Percentiles rank a stretch among this genome's conserved stretches.
phyloP scores from a whole-genome alignment of 2,329 filamentous ascomycete species.

The Xylariaceae sp. region DNA sequence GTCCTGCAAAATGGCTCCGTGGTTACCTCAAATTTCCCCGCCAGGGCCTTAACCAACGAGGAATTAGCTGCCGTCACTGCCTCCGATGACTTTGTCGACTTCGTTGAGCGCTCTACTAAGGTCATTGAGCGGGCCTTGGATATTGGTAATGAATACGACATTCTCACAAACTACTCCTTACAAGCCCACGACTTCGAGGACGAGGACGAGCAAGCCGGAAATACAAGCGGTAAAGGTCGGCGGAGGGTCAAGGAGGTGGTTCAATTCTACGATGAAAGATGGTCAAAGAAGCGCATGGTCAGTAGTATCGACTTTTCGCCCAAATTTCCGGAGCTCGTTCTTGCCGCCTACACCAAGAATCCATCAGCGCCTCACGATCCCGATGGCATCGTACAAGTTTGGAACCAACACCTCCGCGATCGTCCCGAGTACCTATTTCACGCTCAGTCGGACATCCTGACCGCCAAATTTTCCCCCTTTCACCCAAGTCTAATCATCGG shows the following conservation, averaged over 20 bases:
- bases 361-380: constrained; percentile 91
- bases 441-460: constrained; percentile 90
- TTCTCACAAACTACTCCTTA: constrained; percentile 88
- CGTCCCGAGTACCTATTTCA: constrained; percentile 96
- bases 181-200: constrained; percentile 72
- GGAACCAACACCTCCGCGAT: constrained; percentile 93
- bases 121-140: constrained; percentile 94
- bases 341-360: constrained; percentile 97
- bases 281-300: constrained; percentile 97
- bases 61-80: constrained; percentile 87
- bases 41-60: constrained; percentile 73
- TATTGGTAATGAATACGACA: constrained; percentile 77
- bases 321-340: constrained; percentile 87
- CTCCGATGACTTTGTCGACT: constrained; percentile 90
- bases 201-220: constrained; percentile 73
- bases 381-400: constrained; percentile 89
- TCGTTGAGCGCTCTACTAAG: constrained; percentile 92
- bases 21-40: constrained; percentile 61
- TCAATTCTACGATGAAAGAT: constrained; percentile 91
- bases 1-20: constrained; percentile 39
- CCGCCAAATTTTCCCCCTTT: constrained; percentile 97
- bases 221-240: constrained; percentile 65
- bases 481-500: constrained; percentile 95
- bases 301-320: constrained; percentile 93
- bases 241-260: constrained; percentile 79